Evolutionary conservation across 805 yeast species (phyloP), one percentile per base, ranked within the genome.

Genomic region (Candida bentonensis): DNA sequence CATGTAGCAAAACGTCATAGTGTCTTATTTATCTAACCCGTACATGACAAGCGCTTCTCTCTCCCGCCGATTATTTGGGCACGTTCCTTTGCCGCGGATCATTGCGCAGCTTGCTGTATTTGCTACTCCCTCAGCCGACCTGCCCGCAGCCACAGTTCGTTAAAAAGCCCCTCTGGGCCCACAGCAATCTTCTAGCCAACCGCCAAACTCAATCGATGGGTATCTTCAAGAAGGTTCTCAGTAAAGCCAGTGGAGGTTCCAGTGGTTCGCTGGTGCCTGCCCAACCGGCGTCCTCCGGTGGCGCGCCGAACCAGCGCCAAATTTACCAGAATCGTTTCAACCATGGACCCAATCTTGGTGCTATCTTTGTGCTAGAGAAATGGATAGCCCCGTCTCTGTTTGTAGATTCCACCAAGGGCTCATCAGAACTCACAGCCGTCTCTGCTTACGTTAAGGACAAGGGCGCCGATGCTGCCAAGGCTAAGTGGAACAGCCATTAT

Each of bases 311-410:
- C 13, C 40, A 49, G 23, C 47, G 54, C 39, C 61, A 60, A 43
- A 52, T 65, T 33, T 50, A 47, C 46, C 60, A 57, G 39, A 48
- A 51, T 28, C 52, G 69, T 26, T 59, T 64, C 52, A 83, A 84
- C 56, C 78, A 74, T 56, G 97, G 96, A 4, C 94, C 84, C 25
- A 88, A 87, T 60, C 64, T 88, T 34, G 97, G 97, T 0, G 72
- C 87, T 0, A 61, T 81, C 46, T 88, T 87, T 59, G 79, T 87
- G 1, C 67, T 76, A 40, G 96, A 88, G 57, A 78, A 77, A 53
- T 88, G 84, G 78, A 83, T 86, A 27, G 82, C 64, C 58, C 80
- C 73, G 45, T 65, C 70, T 34, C 61, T 79, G 45, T 82, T 83
- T 53, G 68, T 72, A 2, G 75, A 74, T 20, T 73, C 72, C 22